phyloP scores from a whole-genome alignment of 108 stramenopile genomes.

The Pseudonitzschia pungens region DNA sequence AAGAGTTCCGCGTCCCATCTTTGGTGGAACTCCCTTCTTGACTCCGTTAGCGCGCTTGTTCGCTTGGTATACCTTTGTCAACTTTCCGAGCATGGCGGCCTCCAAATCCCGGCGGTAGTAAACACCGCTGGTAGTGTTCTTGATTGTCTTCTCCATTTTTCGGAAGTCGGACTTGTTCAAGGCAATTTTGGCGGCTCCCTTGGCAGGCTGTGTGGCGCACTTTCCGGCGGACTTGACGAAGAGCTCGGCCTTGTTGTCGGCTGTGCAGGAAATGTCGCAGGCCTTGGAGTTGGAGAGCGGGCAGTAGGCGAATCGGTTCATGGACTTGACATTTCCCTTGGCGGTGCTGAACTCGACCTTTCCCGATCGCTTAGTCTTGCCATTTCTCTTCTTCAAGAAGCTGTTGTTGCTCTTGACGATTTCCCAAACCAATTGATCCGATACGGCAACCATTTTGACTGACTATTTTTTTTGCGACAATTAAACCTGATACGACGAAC shows the following conservation, averaged over 20 bases:
- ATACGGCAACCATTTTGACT: slow-evolving; percentile 74
- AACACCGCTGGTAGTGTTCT: slow-evolving; percentile 68
- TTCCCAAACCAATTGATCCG: slow-evolving; percentile 92
- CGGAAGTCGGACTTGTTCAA: slow-evolving; percentile 87
- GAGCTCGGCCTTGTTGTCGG: slow-evolving; percentile 73
- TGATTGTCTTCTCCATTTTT: slow-evolving; percentile 72
- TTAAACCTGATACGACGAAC: slow-evolving; percentile 2
- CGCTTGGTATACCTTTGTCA: slow-evolving; percentile 84
- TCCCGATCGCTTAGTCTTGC: slow-evolving; percentile 86
- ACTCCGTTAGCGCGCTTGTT: slow-evolving; percentile 86
- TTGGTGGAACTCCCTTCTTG: slow-evolving; percentile 75
- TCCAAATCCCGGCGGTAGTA: slow-evolving; percentile 92
- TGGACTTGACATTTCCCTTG: slow-evolving; percentile 84
- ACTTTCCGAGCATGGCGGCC: slow-evolving; percentile 80
- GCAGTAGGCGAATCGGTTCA: slow-evolving; percentile 91
- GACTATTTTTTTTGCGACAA: slow-evolving; percentile 11
- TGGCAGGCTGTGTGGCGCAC: slow-evolving; percentile 60
- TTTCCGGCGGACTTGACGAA: slow-evolving; percentile 85
- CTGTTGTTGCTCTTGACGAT: slow-evolving; percentile 81
- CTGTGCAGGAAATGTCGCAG: slow-evolving; percentile 63
- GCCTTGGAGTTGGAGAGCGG: slow-evolving; percentile 92
- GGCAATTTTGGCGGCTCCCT: slow-evolving; percentile 62
- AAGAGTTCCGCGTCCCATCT: slow-evolving; percentile 84
- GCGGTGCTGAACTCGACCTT: slow-evolving; percentile 81
- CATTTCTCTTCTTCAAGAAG: slow-evolving; percentile 93